Base-by-base conservation (phyloP, 768 basidiomycete genomes). In the Aureoboletus auriporus region DNA sequence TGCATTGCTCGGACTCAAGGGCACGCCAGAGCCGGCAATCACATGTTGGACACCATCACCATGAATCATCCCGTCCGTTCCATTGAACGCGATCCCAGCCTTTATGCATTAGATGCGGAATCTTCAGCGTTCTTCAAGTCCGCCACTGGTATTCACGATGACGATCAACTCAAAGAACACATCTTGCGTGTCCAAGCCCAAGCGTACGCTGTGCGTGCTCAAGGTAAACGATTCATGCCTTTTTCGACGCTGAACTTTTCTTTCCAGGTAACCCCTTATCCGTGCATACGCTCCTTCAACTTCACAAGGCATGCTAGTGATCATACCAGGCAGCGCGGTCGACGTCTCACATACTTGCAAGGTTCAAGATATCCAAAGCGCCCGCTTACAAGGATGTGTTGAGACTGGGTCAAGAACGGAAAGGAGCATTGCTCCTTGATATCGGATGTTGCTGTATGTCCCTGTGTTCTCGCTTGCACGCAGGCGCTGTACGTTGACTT, bases 401-500 rank as follows among this genome's bases (percentile, higher is more conserved):
- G 20, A 58, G 63, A 38, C 56, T 76, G 4, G 73, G 67, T 8
- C 64, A 51, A 47, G 66, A 70, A 33, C 64, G 71, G 28, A 17
- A 53, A 13, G 66, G 57, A 6, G 68, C 73, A 2, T 57, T 76
- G 16, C 57, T 76, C 16, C 64, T 78, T 17, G 77, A 77, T 42
- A 61, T 76, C 5, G 75, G 71, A 13, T 74, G 75, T 54, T 74
- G 74, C 51, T 64, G 73, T 76, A 49, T 35, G 68, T 58, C 13
- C 17, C 13, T 35, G 20, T 20, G 11, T 37, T 40, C 13, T 8
- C 6, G 20, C 20, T 23, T 16, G 28, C 27, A n/a, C 33, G 12
- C 30, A 23, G 20, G 8, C n/a, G 28, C 16, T 42, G 31, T 12
- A 36, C 10, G 6, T 29, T 17, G 29, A 35, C 11, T n/a, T 41